Evolutionary conservation across 2,329 filamentous ascomycete genomes (phyloP).

Genomic region (Aureobasidium uvarum): DNA sequence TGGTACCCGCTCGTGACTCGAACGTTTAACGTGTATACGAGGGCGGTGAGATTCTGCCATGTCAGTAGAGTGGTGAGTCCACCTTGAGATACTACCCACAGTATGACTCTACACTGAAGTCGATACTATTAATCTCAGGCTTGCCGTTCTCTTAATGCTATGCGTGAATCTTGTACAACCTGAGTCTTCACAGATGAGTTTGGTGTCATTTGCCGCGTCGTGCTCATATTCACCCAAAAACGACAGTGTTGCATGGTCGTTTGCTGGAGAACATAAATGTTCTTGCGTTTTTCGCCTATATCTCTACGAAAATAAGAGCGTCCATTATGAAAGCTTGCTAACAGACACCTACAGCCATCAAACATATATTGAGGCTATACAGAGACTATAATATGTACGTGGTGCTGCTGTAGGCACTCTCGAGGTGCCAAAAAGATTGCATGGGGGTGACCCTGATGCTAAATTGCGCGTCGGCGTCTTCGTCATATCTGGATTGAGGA

Average conservation of each 20-base stretch:
- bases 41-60: slow-evolving; percentile 1
- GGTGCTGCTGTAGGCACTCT: neutral
- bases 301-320: neutral
- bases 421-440: neutral
- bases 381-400: neutral
- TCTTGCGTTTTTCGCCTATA: neutral
- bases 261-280: neutral
- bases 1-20: too few relatives aligned
- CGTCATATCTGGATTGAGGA: neutral
- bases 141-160: neutral
- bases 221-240: too few relatives aligned
- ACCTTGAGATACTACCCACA: too few relatives aligned
- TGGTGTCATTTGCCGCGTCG: too few relatives aligned
- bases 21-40: neutral
- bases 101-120: neutral
- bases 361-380: neutral
- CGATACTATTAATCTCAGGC: neutral
- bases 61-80: neutral
- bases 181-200: neutral
- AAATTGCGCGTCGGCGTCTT: neutral
- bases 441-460: neutral
- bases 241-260: neutral
- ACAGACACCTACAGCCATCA: neutral
- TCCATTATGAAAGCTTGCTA: neutral
- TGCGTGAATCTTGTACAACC: neutral